These are phyloP conservation scores for Stachybotrys elegans DNA, from an alignment of 2,329 filamentous ascomycete species.

Conservation along the genomic window DNA sequence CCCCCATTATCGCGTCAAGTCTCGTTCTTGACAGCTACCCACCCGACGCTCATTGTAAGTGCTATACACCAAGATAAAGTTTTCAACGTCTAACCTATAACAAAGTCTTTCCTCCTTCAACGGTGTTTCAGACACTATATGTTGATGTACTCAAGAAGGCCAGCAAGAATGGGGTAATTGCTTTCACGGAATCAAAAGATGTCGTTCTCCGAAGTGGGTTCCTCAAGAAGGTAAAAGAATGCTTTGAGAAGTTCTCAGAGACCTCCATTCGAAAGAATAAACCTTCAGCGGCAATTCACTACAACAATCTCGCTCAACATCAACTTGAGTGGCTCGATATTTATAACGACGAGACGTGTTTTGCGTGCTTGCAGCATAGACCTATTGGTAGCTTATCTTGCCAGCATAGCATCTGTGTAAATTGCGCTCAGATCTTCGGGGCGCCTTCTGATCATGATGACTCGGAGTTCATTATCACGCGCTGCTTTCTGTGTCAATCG, in stretches of 20 bases:
- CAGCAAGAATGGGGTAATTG: background rate
- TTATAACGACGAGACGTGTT: background rate
- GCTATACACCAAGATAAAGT: background rate
- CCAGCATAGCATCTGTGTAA: background rate
- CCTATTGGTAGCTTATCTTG: background rate
- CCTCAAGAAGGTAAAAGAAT: background rate
- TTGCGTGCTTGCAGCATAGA: background rate
- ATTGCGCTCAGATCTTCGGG: background rate
- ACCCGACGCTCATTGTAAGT: background rate
- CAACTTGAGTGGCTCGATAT: background rate
- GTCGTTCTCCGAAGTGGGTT: background rate
- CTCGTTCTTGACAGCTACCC: background rate
- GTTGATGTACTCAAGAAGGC: background rate
- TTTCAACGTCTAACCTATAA: background rate
- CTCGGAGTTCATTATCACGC: background rate
- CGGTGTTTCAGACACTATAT: background rate
- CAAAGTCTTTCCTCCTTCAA: background rate
- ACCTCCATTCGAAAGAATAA: background rate
- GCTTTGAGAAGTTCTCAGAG: background rate
- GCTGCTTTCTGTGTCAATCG: background rate
- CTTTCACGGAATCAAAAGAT: background rate
- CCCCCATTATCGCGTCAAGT: background rate
- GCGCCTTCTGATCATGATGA: background rate
- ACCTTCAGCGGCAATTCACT: background rate
- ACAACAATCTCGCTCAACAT: background rate